These are phyloP conservation scores for Fraxinus velutina DNA, from an alignment of 305 asterid species.

Conservation along the genomic window DNA sequence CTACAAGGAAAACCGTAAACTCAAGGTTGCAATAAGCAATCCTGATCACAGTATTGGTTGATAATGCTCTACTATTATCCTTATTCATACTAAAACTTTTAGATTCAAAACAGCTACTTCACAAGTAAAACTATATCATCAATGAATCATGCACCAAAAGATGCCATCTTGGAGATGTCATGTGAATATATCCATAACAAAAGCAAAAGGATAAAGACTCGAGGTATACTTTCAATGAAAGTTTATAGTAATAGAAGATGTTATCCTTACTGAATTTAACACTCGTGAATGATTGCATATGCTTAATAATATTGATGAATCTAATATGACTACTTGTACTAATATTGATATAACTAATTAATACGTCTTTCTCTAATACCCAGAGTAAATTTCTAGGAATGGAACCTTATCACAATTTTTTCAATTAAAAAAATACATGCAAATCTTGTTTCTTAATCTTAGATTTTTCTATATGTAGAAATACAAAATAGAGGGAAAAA, in stretches of 20 bases:
- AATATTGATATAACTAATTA: background rate
- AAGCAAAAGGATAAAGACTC: background rate
- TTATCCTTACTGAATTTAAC: background rate
- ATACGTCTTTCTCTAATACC: background rate
- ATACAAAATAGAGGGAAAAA: background rate
- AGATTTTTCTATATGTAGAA: background rate
- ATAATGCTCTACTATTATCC: background rate
- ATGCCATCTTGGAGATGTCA: background rate
- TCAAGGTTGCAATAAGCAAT: slow-evolving; percentile 8
- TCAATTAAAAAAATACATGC: background rate
- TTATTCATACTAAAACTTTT: background rate
- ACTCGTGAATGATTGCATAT: background rate
- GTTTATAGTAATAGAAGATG: background rate
- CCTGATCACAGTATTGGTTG: background rate
- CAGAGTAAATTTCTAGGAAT: background rate
- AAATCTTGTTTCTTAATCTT: background rate
- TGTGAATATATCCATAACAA: background rate
- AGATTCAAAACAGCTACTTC: background rate
- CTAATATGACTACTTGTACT: background rate
- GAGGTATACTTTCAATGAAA: background rate
- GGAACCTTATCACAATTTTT: background rate
- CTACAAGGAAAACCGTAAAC: background rate
- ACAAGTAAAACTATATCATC: background rate
- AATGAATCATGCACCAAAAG: background rate
- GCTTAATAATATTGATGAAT: background rate